These are phyloP conservation scores for Cicer yamashitae DNA, from an alignment of 306 rosid genomes.

Conservation along the genomic window DNA sequence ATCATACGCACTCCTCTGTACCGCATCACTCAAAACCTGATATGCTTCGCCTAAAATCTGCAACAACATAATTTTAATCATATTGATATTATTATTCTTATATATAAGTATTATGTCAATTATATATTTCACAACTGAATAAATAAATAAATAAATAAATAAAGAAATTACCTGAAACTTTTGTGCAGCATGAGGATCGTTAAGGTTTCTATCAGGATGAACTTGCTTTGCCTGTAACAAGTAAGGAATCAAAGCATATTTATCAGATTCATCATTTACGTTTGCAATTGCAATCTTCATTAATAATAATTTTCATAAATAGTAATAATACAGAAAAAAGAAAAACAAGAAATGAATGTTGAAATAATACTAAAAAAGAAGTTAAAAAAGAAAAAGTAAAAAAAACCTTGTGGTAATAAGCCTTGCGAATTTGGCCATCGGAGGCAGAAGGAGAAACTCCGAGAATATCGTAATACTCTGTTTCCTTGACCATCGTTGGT, in stretches of 20 bases:
- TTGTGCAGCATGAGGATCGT: constrained; percentile 87
- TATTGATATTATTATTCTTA: neutral
- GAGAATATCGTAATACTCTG: constrained; percentile 85
- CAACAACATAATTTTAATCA: constrained; percentile 3
- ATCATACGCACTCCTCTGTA: constrained; percentile 75
- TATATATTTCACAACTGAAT: neutral
- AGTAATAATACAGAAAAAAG: too few relatives aligned
- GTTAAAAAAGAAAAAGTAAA: too few relatives aligned
- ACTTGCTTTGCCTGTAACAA: constrained; percentile 82
- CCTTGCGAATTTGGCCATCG: constrained; percentile 84
- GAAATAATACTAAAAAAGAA: neutral
- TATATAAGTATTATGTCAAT: neutral
- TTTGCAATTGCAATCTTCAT: neutral
- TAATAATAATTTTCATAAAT: neutral
- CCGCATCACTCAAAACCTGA: constrained; percentile 87
- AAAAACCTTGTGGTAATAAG: constrained; percentile 81
- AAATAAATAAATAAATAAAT: neutral
- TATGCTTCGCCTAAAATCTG: constrained; percentile 91
- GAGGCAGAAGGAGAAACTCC: constrained; percentile 72
- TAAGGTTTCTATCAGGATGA: constrained; percentile 92
- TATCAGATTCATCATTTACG: neutral
- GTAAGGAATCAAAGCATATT: neutral
- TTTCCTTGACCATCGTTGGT: constrained; percentile 74
- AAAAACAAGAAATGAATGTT: neutral
- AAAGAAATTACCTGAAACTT: constrained; percentile 57